Conservation (phyloP, 2,329 filamentous ascomycete species). For the Microascus cirrosus region DNA sequence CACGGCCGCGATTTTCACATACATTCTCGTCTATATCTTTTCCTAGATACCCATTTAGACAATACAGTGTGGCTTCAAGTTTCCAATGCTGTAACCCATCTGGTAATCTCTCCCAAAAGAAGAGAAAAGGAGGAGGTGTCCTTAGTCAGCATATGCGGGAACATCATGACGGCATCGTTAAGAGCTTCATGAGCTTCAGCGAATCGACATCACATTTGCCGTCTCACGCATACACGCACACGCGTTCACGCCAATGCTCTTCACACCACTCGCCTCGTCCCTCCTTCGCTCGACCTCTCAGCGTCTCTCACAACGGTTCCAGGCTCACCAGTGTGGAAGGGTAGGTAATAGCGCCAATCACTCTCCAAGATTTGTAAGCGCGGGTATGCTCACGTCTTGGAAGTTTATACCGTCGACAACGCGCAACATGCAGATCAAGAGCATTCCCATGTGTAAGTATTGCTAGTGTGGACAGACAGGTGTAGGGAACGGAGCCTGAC, state of each 20-base stretch:
- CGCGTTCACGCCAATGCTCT: neutral
- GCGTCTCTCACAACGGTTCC: neutral
- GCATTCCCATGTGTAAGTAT: conserved; percentile 5
- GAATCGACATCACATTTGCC: neutral
- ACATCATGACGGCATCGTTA: neutral
- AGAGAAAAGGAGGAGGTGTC: neutral
- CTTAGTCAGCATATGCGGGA: neutral
- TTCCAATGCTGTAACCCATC: no score
- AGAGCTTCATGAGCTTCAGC: neutral
- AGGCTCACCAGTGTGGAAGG: neutral
- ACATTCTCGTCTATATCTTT: neutral
- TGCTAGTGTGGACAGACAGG: neutral
- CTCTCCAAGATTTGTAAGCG: neutral
- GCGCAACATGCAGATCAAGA: conserved; percentile 5
- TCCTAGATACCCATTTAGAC: conserved; percentile 1
- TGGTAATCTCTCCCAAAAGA: no score
- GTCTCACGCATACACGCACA: neutral
- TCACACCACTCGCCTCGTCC: neutral
- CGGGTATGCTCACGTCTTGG: neutral
- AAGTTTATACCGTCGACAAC: neutral
- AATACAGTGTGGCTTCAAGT: no score
- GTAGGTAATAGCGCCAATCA: neutral
- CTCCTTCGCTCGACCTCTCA: neutral
- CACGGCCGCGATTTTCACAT: neutral
- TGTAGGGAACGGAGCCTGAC: neutral